Conservation (phyloP, 805 yeast species). For the Metschnikowia arizonensis region DNA sequence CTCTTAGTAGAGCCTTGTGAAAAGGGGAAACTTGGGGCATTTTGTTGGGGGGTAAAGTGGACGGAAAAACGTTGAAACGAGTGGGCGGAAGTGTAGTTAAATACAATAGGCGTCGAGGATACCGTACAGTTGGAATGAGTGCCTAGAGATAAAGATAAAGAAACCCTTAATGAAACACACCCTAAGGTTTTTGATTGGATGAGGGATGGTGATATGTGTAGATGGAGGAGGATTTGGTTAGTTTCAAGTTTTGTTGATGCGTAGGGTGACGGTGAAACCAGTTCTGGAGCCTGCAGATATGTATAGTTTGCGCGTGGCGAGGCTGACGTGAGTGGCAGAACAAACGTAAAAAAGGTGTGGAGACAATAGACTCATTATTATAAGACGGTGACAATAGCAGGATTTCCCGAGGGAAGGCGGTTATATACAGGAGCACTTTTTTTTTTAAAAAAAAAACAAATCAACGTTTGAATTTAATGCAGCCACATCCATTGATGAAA, state of each 20-base stretch:
- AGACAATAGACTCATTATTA: not conserved
- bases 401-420: no score
- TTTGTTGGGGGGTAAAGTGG: not conserved
- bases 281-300: constrained; percentile 3
- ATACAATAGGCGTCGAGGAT: not conserved
- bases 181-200: not conserved
- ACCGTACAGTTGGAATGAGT: not conserved
- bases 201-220: not conserved
- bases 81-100: not conserved
- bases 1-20: constrained; percentile 29
- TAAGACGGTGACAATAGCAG: no score
- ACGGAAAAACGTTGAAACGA: not conserved
- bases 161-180: not conserved
- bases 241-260: constrained; percentile 1
- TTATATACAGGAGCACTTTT: not conserved
- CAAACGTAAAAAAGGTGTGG: not conserved
- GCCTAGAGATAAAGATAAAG: not conserved
- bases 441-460: no score
- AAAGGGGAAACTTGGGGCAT: constrained; percentile 25
- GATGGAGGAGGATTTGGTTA: not conserved
- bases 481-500: no score
- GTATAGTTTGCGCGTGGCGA: constrained; percentile 2
- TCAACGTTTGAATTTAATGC: no score
- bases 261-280: not conserved
- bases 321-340: not conserved